These are phyloP conservation scores for Climacium dendroides DNA, from an alignment of 225 moss, liverwort and hornwort genomes.

Conservation along the genomic window DNA sequence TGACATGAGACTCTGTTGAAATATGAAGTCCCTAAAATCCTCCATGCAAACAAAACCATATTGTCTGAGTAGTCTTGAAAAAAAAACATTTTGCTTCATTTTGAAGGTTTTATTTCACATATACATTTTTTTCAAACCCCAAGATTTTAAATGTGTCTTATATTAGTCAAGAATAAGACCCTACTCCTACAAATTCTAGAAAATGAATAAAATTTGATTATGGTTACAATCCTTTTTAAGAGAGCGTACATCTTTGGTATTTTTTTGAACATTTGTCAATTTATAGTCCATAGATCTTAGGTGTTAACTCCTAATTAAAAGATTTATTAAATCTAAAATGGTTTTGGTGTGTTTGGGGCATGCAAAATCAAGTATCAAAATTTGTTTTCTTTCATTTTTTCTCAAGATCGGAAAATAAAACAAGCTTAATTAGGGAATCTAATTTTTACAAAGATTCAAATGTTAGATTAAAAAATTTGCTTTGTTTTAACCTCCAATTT, in stretches of 20 bases:
- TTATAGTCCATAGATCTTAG: neutral
- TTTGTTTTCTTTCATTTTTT: neutral
- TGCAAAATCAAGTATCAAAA: too few species aligned
- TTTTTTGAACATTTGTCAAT: neutral
- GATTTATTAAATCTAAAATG: too few species aligned
- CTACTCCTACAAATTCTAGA: neutral
- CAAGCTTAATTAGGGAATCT: fast-evolving
- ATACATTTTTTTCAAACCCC: neutral
- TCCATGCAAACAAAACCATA: neutral
- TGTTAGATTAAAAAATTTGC: fast-evolving
- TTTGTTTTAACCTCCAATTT: neutral
- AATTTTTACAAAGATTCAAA: neutral
- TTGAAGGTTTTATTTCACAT: neutral
- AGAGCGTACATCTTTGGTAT: neutral
- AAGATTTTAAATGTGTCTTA: neutral
- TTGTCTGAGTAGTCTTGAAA: fast-evolving
- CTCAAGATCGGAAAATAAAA: neutral
- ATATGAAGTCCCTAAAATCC: neutral
- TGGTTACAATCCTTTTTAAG: too few species aligned
- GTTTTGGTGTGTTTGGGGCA: fast-evolving
- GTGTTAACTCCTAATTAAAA: fast-evolving
- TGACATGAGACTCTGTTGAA: neutral
- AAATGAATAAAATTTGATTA: neutral
- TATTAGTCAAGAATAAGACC: neutral
- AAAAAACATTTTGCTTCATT: neutral